These are phyloP conservation scores for Leccinum ochraceum DNA, from an alignment of 768 basidiomycete species.

Conservation along the genomic window DNA sequence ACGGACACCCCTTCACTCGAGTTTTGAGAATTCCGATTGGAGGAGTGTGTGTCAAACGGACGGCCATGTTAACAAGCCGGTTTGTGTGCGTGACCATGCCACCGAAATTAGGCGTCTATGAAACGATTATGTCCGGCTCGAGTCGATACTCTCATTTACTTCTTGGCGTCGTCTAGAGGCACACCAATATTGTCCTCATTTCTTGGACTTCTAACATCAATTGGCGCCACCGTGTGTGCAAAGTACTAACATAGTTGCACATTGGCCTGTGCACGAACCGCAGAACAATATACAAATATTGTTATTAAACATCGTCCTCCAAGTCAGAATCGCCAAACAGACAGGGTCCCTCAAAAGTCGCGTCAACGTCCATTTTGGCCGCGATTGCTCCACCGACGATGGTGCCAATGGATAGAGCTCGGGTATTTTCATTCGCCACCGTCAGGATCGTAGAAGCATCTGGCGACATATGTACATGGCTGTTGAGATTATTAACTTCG, in stretches of 20 bases:
- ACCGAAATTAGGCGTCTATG: not conserved
- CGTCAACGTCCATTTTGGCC: slow-evolving; percentile 4
- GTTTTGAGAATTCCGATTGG: no score
- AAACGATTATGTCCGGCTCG: not conserved
- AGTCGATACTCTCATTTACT: not conserved
- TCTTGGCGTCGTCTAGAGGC: not conserved
- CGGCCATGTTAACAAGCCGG: no score
- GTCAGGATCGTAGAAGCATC: not conserved
- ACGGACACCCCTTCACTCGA: not conserved
- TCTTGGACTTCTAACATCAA: not conserved
- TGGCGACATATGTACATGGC: not conserved
- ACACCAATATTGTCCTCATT: not conserved
- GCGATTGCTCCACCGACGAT: not conserved
- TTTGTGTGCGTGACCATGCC: not conserved
- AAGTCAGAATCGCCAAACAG: slow-evolving; percentile 33
- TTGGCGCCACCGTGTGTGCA: not conserved
- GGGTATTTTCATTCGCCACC: not conserved
- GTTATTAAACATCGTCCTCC: slow-evolving; percentile 22
- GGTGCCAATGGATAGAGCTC: not conserved
- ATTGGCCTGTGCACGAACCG: not conserved
- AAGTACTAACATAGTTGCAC: not conserved
- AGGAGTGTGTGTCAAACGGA: no score
- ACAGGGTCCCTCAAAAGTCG: slow-evolving; percentile 27
- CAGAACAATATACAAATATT: not conserved
- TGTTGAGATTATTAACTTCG: not conserved